Conservation (phyloP, 2,329 filamentous ascomycete species). For the Aspergillus novoparasiticus region DNA sequence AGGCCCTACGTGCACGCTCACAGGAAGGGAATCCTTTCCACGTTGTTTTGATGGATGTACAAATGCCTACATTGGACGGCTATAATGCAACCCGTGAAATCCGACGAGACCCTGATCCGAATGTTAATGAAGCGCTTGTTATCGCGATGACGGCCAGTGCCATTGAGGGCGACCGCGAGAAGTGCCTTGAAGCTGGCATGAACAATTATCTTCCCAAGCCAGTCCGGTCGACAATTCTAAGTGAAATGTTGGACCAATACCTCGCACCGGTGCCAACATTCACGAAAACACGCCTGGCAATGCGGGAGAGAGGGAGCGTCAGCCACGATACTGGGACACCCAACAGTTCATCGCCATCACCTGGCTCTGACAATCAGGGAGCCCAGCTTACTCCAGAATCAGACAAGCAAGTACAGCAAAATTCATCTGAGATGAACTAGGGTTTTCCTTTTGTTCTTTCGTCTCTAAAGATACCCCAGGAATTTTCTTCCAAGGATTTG, state of each 20-base stretch:
- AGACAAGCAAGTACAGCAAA: slow-evolving; percentile 13
- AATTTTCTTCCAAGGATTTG: neutral
- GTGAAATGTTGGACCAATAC: slow-evolving; percentile 76
- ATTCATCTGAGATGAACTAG: slow-evolving; percentile 1
- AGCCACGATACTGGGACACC: slow-evolving; percentile 30
- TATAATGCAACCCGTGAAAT: slow-evolving; percentile 88
- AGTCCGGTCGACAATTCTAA: slow-evolving; percentile 84
- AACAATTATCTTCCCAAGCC: slow-evolving; percentile 97
- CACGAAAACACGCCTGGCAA: slow-evolving; percentile 33
- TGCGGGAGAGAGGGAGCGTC: slow-evolving; percentile 33
- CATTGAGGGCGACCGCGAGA: slow-evolving; percentile 91
- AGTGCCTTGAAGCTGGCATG: slow-evolving; percentile 95
- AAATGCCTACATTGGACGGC: slow-evolving; percentile 92
- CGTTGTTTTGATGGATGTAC: slow-evolving; percentile 91
- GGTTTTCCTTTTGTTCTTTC: neutral
- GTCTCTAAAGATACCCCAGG: slow-evolving; percentile 7
- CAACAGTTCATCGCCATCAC: slow-evolving; percentile 20
- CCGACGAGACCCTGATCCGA: slow-evolving; percentile 72
- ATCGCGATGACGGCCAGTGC: slow-evolving; percentile 97
- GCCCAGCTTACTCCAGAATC: slow-evolving; percentile 20
- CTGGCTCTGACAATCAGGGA: slow-evolving; percentile 20
- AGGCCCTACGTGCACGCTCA: slow-evolving; percentile 75
- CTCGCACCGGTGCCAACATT: slow-evolving; percentile 54
- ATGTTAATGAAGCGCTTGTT: slow-evolving; percentile 80
- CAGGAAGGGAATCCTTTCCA: slow-evolving; percentile 78